These are phyloP conservation scores for Beauveria pseudobassiana DNA, from an alignment of 2,329 filamentous ascomycete genomes.

Conservation along the genomic window DNA sequence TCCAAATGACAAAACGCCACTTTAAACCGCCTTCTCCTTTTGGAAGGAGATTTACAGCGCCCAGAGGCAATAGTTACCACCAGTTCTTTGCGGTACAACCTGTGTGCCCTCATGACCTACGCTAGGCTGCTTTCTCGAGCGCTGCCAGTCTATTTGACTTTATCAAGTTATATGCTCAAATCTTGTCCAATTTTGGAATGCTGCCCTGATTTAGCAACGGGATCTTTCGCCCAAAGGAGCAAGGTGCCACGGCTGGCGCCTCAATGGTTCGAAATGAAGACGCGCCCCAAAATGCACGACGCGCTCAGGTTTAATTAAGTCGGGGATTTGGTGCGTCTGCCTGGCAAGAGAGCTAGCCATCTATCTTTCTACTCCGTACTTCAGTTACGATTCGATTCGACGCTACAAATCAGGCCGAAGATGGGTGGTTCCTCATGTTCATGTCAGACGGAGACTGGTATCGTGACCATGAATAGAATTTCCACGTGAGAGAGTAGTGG, in stretches of 20 bases:
- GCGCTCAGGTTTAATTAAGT: background rate
- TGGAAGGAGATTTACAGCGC: background rate
- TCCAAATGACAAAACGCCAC: background rate
- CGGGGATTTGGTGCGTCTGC: background rate
- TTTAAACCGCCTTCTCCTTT: background rate
- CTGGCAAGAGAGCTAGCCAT: background rate
- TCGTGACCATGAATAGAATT: slow-evolving; percentile 1
- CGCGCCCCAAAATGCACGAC: background rate
- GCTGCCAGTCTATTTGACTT: background rate
- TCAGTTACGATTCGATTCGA: background rate
- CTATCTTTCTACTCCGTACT: background rate
- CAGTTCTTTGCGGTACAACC: background rate
- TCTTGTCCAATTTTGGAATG: background rate
- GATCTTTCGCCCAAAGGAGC: background rate
- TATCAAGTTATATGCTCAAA: background rate
- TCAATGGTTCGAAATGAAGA: background rate
- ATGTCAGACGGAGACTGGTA: background rate
- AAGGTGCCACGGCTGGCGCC: background rate
- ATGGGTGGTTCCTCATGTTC: background rate
- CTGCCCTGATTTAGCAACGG: background rate
- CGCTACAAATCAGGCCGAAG: no score
- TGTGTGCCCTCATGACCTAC: background rate
- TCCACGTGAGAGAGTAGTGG: slow-evolving; percentile 1
- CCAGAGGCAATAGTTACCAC: background rate
- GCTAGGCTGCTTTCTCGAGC: background rate